Base-by-base conservation (phyloP, 768 basidiomycete species). In the Boletus subparvulus region DNA sequence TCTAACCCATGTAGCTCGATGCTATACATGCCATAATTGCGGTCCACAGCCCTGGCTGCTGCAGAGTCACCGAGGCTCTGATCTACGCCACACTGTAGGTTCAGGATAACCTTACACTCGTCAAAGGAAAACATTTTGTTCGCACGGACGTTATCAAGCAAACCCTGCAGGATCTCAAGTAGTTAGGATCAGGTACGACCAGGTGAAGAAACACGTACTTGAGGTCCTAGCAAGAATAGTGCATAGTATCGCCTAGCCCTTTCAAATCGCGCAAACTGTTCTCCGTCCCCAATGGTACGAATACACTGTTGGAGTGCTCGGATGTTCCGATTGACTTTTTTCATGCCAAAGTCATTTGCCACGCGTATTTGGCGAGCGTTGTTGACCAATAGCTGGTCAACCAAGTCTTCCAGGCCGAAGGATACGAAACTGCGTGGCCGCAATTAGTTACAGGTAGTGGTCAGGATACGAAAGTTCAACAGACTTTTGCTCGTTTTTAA, bases 251-350 rank as follows among this genome's bases (percentile, higher is more conserved):
- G 76, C 67, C 90, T 86, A 6, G 87, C 88, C 19, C 84, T 81
- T 52, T 88, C 83, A 57, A 98, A 89, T 56, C 88, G 85, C 8
- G 84, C 81, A 54, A 83, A 80, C 55, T 80, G 77, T 39, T 75
- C 75, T 47, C 85, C 83, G 49, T 82, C 79, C 6, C 82, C 81
- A 50, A 93, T 81, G 9, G 87, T 86, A 68, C 90, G 91, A 65
- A 95, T 81, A 63, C 90, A 87, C 69, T 98, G 96, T 66, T 96
- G 94, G 37, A 98, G 79, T 19, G 96, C 91, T 35, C 94, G 80
- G 47, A 96, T 88, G 71, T 96, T 95, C 30, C 93, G 85, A 67
- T 84, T 73, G 61, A 98, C 88, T 75, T 96, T 97, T 67, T 85
- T 82, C 61, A 95, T 82, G 2, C 96, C 96, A 55, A 84, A 83